Evolutionary conservation across 2,329 filamentous ascomycete species (phyloP), one percentile per base, ranked within the genome.

Genomic region (Aspergillus sp.): DNA sequence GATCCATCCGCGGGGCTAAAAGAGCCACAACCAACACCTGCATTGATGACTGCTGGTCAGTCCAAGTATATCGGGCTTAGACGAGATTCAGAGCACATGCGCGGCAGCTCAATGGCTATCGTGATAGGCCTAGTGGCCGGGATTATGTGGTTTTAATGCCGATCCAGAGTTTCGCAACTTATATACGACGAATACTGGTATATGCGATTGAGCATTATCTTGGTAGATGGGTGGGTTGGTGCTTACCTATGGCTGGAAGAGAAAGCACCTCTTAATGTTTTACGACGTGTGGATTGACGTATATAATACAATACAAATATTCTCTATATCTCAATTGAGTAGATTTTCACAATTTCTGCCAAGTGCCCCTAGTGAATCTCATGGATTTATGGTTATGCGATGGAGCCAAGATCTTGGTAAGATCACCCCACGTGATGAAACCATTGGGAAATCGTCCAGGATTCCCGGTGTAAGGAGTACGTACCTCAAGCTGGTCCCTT

Each of bases 41-140:
- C 55, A 40, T 39, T 42, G 9, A 45, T 60, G 30, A 51, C 60
- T 51, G 60, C 61, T 30, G 66, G 67, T 19, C 59, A 67, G 51
- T 59, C 66, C 17, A 66, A 67, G 15, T 67, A 65, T 47, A 62
- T 63, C 47, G 70, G 56, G 5, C 54, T 64, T 44, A 58, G 66
- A 41, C 63, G 58, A 47, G 63, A 67, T 40, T 63, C 72, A 5
- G 61, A 65, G 27, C 63, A 71, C 30, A 61, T 70, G 44, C 69
- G 67, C 37, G 71, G 71, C 13, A 74, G 72, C 57, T 73, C 69
- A 24, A 74, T 74, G 72, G 72, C 72, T 30, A 68, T 74, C 44
- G 70, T 74, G 27, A 70, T 74, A 19, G 70, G 70, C 27, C 58
- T 74, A 33, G 69, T 74, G 6, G 71, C 58, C 4, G 72, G 72